Conservation (phyloP, 2,329 filamentous ascomycete genomes). For the Alternaria triticina region DNA sequence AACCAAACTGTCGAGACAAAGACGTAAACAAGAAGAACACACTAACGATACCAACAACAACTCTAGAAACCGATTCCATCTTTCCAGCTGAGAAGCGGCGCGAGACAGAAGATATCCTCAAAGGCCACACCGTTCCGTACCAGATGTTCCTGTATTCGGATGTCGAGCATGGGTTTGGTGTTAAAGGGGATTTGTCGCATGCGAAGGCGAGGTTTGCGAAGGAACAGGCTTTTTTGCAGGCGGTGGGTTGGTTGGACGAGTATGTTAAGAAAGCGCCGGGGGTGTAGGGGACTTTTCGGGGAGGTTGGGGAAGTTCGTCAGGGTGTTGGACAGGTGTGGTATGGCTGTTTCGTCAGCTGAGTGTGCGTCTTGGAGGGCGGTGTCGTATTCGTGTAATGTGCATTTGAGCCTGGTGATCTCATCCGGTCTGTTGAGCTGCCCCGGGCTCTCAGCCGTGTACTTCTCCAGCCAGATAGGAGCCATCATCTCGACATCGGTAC, state of each 20-base stretch:
- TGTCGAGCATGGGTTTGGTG: conserved; percentile 76
- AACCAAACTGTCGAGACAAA: not conserved
- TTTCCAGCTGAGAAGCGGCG: conserved; percentile 64
- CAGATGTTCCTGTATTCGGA: conserved; percentile 79
- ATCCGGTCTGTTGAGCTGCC: too few relatives aligned
- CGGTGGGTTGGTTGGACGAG: conserved; percentile 77
- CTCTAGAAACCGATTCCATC: conserved; percentile 63
- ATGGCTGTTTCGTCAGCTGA: not conserved
- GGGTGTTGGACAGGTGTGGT: not conserved
- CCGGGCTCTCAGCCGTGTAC: not conserved
- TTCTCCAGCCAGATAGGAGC: not conserved
- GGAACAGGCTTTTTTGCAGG: conserved; percentile 82
- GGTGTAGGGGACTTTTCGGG: not conserved
- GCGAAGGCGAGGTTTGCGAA: conserved; percentile 71
- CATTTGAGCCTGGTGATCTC: not conserved
- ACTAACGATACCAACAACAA: not conserved
- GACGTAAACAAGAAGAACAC: not conserved
- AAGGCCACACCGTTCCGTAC: conserved; percentile 63
- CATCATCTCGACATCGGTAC: not conserved
- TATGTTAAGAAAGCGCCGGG: conserved; percentile 53
- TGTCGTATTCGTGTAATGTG: not conserved
- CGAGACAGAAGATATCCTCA: conserved; percentile 66
- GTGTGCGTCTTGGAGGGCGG: not conserved
- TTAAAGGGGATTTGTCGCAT: conserved; percentile 68
- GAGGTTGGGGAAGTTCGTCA: not conserved